A percentile compares a stretch with the other conserved stretches of the same genome.
phyloP scores from a whole-genome alignment of 2,329 filamentous ascomycete species.

The Clathrospora elynae region DNA sequence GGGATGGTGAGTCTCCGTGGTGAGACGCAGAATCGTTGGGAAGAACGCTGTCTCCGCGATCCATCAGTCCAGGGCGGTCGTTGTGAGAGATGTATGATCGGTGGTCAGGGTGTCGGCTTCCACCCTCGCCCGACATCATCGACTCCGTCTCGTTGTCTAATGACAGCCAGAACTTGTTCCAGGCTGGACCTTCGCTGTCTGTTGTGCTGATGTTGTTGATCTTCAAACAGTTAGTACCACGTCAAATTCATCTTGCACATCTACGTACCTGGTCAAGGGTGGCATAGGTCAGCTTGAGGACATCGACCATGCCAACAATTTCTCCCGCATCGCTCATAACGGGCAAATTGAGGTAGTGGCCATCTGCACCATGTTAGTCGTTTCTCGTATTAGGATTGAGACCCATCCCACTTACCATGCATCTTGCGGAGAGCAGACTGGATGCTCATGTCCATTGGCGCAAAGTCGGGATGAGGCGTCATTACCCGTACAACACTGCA shows the following conservation, averaged over 20 bases:
- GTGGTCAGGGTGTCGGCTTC: conserved; percentile 69
- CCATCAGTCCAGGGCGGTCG: conserved; percentile 61
- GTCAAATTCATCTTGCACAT: neutral
- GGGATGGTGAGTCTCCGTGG: conserved; percentile 75
- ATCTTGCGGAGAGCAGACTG: conserved; percentile 98
- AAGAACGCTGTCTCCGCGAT: conserved; percentile 81
- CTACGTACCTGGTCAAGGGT: conserved; percentile 84
- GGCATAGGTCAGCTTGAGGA: conserved; percentile 96
- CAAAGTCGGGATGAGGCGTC: conserved; percentile 99
- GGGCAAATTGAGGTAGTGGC: conserved; percentile 95
- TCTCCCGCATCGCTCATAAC: conserved; percentile 98
- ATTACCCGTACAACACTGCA: conserved; percentile 99
- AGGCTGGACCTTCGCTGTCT: conserved; percentile 92
- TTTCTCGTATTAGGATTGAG: conserved; percentile 1
- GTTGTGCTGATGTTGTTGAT: conserved; percentile 88
- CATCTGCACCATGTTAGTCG: conserved; percentile 64
- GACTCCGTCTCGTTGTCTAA: conserved; percentile 95
- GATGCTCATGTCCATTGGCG: conserved; percentile 98
- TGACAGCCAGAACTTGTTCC: conserved; percentile 99
- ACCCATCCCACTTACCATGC: conserved; percentile 72
- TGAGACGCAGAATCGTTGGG: conserved; percentile 96
- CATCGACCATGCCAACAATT: conserved; percentile 99
- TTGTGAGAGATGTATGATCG: conserved; percentile 85
- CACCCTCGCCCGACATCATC: conserved; percentile 89
- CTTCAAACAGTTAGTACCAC: conserved; percentile 44